A percentile compares a stretch with the other conserved stretches of the same genome.
These are phyloP conservation scores for Didymella pinodella DNA, from an alignment of 2,329 filamentous ascomycete genomes.

Conservation along the genomic window DNA sequence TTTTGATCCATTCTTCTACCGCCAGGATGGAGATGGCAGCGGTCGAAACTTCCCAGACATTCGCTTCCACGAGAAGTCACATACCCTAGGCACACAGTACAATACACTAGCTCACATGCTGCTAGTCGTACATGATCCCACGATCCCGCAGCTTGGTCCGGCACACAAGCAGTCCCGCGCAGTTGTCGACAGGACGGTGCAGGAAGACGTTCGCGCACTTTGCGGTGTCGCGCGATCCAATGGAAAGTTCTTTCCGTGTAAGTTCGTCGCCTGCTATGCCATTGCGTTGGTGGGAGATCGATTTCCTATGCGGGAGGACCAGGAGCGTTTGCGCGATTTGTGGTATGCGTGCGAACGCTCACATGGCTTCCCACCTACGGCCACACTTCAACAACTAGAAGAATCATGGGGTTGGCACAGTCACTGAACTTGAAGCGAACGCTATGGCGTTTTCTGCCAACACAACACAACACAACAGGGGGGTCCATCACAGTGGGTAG, in stretches of 20 bases:
- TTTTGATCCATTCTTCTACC: conserved; percentile 48
- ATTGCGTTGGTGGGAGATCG: conserved; percentile 47
- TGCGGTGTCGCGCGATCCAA: conserved; percentile 48
- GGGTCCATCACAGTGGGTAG: neutral
- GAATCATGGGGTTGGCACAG: conserved; percentile 47
- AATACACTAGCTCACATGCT: conserved; percentile 48
- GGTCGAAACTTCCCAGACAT: conserved; percentile 48
- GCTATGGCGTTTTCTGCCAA: neutral
- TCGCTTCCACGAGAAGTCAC: conserved; percentile 46
- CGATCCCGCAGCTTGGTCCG: conserved; percentile 48
- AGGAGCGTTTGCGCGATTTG: conserved; percentile 41
- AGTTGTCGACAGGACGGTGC: conserved; percentile 43
- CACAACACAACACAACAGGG: neutral
- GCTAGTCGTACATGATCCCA: conserved; percentile 48
- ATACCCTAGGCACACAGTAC: conserved; percentile 47
- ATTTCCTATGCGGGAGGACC: conserved; percentile 42
- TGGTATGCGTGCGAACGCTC: conserved; percentile 43
- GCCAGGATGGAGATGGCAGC: conserved; percentile 44
- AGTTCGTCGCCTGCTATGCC: conserved; percentile 49
- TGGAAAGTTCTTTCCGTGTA: conserved; percentile 44
- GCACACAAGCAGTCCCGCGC: conserved; percentile 44
- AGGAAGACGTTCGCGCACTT: conserved; percentile 47
- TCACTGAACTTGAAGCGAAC: neutral
- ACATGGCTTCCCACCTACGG: conserved; percentile 48
- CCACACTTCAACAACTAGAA: conserved; percentile 43